These are phyloP conservation scores for Mycena filopes DNA, from an alignment of 768 basidiomycete species.

Conservation along the genomic window DNA sequence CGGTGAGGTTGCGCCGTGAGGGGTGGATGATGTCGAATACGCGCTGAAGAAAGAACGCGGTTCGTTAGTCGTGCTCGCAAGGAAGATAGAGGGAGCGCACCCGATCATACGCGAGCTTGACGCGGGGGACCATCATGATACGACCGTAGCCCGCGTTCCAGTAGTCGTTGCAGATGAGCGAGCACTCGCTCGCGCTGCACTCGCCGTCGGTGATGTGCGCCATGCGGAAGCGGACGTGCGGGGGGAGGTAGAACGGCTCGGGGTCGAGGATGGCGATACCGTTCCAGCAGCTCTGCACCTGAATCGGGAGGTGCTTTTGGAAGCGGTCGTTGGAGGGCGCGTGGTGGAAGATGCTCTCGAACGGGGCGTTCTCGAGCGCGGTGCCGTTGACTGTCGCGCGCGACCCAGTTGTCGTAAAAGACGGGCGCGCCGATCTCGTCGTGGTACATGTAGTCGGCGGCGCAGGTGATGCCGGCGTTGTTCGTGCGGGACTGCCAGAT, in stretches of 20 bases:
- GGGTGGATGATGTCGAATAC: conserved; percentile 98
- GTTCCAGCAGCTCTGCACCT: conserved; percentile 99
- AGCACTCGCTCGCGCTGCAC: conserved; percentile 96
- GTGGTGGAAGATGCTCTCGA: conserved; percentile 94
- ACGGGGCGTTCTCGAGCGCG: conserved; percentile 96
- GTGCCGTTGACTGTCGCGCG: conserved; percentile 98
- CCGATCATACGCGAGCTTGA: conserved; percentile 95
- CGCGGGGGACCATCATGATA: conserved; percentile 97
- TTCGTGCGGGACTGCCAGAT: conserved; percentile 94
- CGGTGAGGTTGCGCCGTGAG: conserved; percentile 87
- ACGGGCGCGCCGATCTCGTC: conserved; percentile 93
- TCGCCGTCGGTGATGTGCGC: conserved; percentile 88
- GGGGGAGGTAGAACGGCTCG: conserved; percentile 92
- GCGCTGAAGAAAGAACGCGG: conserved; percentile 57
- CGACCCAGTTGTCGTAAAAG: conserved; percentile 99
- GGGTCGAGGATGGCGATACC: conserved; percentile 96
- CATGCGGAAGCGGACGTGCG: conserved; percentile 96
- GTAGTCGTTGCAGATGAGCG: conserved; percentile 98
- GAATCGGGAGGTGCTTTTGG: conserved; percentile 91
- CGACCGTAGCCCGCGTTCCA: conserved; percentile 96
- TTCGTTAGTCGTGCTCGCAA: conserved; percentile 2
- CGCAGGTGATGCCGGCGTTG: conserved; percentile 98
- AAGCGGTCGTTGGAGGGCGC: conserved; percentile 79
- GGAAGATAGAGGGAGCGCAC: conserved; percentile 52
- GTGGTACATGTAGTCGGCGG: conserved; percentile 99